Base-by-base conservation (phyloP, 1,139 yeast species). In the Kodamaea sp. region DNA sequence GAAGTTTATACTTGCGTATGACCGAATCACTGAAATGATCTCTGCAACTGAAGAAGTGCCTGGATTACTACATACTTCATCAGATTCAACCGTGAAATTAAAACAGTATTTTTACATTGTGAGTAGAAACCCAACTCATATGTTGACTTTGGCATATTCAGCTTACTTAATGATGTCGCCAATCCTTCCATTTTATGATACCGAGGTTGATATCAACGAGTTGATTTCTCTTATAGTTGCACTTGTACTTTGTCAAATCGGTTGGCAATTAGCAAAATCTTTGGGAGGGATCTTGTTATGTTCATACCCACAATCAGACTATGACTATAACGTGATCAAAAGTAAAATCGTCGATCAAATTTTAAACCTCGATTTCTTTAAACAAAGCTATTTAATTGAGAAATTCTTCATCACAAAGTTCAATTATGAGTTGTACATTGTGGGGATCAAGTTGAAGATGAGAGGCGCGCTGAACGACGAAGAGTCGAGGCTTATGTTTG, bases 391-490 rank as follows among this genome's bases (percentile, higher is more conserved):
- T 49, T 55, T 55, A 7, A 58, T 82, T 11, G 70, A 74, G 5
- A 67, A 74, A 40, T 55, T 84, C 10, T 67, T 75, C 41, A 63
- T 84, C 9, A 71, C 85, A 7, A 79, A 81, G 49, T 79, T 83
- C 40, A 83, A 81, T 54, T 76, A 79, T 54, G 73, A 71, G 39
- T 60, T 81, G 5, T 78, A 70, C 48, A 72, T 84, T 11, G 75
- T 81, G 2, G 75, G 87, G 2, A 48, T 82, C 29, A 70, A 66
- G 40, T 49, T 84, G 7, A 57, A 57, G 25, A 79, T 84, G 84
- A 60, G 65, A 34, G 90, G 90, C n/a, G 84, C 81, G 1, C 76
- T 84, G 6, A 75, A 75, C 41, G 87, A 82, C 43, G 88, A 83
- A 41, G 92, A 84, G 53, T 62, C 78, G 1, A 61, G 69, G 27